Evolutionary conservation across 2,329 filamentous ascomycete species (phyloP).

Genomic region (Botrytis hyacinthi): DNA sequence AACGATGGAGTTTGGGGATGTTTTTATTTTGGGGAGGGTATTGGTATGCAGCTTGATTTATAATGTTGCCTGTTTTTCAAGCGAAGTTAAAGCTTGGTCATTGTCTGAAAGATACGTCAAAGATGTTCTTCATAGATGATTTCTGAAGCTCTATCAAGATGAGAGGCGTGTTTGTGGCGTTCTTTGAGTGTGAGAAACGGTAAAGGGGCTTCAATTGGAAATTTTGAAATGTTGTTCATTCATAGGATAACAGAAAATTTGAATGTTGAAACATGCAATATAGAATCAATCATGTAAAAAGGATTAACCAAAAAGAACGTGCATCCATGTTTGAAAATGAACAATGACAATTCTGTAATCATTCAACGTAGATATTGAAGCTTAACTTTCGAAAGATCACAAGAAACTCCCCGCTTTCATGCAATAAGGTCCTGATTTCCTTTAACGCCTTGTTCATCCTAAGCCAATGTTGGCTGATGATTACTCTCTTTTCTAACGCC

Average conservation of each 20-base stretch:
- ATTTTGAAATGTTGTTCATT: not conserved
- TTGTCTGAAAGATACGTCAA: not conserved
- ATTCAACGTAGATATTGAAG: constrained; percentile 9
- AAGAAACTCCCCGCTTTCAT: constrained; percentile 11
- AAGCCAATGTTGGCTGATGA: constrained; percentile 1
- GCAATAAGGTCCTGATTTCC: not conserved
- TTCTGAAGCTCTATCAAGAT: not conserved
- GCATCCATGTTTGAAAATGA: not conserved
- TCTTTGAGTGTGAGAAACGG: not conserved
- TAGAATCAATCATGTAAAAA: not conserved
- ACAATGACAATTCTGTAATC: not conserved
- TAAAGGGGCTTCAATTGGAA: not conserved
- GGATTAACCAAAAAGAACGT: not conserved
- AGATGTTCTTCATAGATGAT: not conserved
- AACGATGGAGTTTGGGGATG: not conserved
- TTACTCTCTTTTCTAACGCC: constrained; percentile 8
- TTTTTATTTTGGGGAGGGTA: not conserved
- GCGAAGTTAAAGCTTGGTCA: not conserved
- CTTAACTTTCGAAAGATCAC: constrained; percentile 13
- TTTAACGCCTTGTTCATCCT: constrained; percentile 16
- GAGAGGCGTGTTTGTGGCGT: not conserved
- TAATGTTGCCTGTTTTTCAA: not conserved
- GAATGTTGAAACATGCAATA: not conserved
- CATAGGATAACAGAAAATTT: not conserved
- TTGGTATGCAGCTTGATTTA: not conserved